These are phyloP conservation scores for Primulina huaijiensis DNA, from an alignment of 257 asterid species.

Conservation along the genomic window DNA sequence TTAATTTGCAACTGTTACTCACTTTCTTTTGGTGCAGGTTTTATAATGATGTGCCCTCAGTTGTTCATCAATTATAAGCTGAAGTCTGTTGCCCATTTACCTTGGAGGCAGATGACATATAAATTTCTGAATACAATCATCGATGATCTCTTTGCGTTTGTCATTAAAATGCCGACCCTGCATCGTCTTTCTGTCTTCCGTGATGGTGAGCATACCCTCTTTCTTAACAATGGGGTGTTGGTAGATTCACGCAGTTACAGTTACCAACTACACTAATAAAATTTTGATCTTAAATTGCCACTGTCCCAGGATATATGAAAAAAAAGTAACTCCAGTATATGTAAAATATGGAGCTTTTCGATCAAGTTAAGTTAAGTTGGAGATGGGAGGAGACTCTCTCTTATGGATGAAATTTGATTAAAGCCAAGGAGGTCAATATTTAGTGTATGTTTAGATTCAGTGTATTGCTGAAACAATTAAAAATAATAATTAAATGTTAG, in stretches of 20 bases:
- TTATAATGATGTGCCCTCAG: constrained; percentile 99
- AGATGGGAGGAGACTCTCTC: too few relatives aligned
- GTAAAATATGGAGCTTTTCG: too few relatives aligned
- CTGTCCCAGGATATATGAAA: neutral
- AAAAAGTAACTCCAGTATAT: neutral
- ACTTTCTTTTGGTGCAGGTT: constrained; percentile 55
- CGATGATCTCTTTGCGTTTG: constrained; percentile 98
- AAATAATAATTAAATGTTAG: neutral
- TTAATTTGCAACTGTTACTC: neutral
- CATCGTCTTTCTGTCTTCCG: constrained; percentile 99
- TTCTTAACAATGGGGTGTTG: neutral
- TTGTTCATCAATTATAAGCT: constrained; percentile 88
- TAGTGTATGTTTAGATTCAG: neutral
- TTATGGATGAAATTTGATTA: neutral
- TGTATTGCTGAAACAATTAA: neutral
- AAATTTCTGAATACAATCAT: constrained; percentile 88
- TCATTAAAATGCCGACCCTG: constrained; percentile 87
- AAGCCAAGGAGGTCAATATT: neutral
- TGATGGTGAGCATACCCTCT: constrained; percentile 65
- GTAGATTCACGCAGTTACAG: neutral
- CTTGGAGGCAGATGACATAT: constrained; percentile 99
- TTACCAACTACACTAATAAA: neutral
- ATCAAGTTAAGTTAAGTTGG: too few relatives aligned
- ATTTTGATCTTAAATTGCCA: neutral
- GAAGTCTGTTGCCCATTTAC: constrained; percentile 92